A percentile compares a stretch with the other conserved stretches of the same genome.
These are phyloP conservation scores for Xylaria sp. DNA, from an alignment of 2,329 filamentous ascomycete genomes.

Conservation along the genomic window DNA sequence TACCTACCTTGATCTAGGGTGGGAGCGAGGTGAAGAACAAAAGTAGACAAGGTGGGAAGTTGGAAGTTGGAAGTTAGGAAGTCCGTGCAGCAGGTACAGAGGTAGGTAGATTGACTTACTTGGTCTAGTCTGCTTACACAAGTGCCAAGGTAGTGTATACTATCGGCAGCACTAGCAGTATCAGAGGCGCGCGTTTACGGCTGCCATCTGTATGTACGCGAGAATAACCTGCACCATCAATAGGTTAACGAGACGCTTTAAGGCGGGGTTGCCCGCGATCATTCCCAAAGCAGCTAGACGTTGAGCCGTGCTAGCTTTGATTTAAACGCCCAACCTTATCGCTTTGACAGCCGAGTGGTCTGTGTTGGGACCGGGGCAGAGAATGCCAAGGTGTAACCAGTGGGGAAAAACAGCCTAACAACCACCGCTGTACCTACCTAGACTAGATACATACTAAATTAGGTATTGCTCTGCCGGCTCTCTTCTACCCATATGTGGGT, in stretches of 20 bases:
- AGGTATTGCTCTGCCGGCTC: background rate
- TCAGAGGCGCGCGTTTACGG: constrained; percentile 39
- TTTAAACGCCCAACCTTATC: constrained; percentile 33
- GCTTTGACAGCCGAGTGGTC: constrained; percentile 38
- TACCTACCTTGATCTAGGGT: background rate
- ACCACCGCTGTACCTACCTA: background rate
- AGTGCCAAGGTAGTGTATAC: background rate
- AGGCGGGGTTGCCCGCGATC: constrained; percentile 15
- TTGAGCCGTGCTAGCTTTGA: background rate
- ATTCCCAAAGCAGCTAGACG: constrained; percentile 22
- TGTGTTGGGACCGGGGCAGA: constrained; percentile 11
- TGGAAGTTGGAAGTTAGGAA: background rate
- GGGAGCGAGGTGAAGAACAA: constrained; percentile 19
- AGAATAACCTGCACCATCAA: constrained; percentile 9
- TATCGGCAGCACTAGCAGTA: background rate
- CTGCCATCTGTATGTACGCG: background rate
- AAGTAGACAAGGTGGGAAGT: constrained; percentile 24
- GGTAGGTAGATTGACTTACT: background rate
- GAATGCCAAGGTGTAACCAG: constrained; percentile 19
- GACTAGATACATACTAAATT: background rate
- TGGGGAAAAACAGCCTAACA: constrained; percentile 3
- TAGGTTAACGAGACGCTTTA: constrained; percentile 22
- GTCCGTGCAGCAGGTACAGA: no score
- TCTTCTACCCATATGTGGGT: background rate
- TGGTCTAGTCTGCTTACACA: background rate